phyloP scores from a whole-genome alignment of 805 yeast species.

The Pichia californica region DNA sequence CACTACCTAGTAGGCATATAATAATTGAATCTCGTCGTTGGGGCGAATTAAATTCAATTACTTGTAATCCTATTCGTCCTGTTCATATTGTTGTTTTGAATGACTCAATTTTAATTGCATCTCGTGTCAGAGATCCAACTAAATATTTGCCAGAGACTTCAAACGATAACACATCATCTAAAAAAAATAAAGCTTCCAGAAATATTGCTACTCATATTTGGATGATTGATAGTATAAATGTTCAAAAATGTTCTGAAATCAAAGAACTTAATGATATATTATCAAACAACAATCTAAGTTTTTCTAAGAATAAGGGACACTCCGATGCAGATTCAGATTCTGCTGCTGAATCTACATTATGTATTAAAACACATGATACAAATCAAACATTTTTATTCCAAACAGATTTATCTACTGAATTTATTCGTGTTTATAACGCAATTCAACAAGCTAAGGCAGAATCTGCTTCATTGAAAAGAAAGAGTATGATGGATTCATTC shows the following conservation, averaged over 20 bases:
- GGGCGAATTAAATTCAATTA: conserved; percentile 80
- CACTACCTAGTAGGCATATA: conserved; percentile 74
- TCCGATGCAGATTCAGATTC: not conserved
- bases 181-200: conserved; percentile 9
- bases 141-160: conserved; percentile 12
- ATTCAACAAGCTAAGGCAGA: conserved; percentile 45
- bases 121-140: conserved; percentile 37
- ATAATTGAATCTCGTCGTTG: conserved; percentile 75
- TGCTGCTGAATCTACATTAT: conserved; percentile 13
- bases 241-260: conserved; percentile 13
- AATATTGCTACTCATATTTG: conserved; percentile 70
- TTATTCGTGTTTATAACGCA: conserved; percentile 44
- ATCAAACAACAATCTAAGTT: conserved; percentile 5
- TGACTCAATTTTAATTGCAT: conserved; percentile 71
- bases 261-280: conserved; percentile 4
- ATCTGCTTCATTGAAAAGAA: conserved; percentile 28
- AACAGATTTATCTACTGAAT: conserved; percentile 56
- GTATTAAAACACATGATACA: conserved; percentile 13
- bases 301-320: not conserved
- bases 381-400: conserved; percentile 45
- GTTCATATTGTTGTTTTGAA: conserved; percentile 72
- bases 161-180: conserved; percentile 20
- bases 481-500: conserved; percentile 39
- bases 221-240: conserved; percentile 43
- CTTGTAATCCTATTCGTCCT: conserved; percentile 72